Evolutionary conservation across 1,284 basidiomycete genomes (phyloP), one percentile per base, ranked within the genome.

Genomic region (Microbotryum intermedium): DNA sequence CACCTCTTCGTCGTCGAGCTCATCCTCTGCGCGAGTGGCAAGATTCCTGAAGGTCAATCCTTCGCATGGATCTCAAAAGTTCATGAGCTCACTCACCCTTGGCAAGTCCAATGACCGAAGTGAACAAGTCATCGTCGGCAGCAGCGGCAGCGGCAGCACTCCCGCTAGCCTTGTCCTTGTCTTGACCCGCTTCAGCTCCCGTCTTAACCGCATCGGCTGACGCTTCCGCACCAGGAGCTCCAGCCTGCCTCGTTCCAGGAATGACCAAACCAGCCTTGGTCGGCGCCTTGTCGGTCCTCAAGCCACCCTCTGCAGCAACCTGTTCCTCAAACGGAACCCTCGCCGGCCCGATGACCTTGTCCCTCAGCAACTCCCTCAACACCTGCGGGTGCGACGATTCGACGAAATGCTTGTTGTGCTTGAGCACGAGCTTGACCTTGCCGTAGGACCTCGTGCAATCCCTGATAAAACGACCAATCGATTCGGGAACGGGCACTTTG

Each of bases 371-470:
- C 44, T 83, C 79, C 70, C 94, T 87, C 25, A 97, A 79, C 23
- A 90, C 92, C 61, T 94, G 90, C 2, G 92, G 90, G 71, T 94
- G 88, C 61, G 83, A 87, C 21, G 90, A 93, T 75, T 97, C 93
- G 68, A 97, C 88, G 68, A 83, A 94, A 75, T 97, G 95, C 70
- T 87, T 89, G 79, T 97, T 97, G 74, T 95, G 87, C 74, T 97
- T 97, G 67, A 97, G 78, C 5, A 97, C 93, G 50, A 97, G 84
- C 73, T 95, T 93, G 74, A 97, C 89, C 78, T 97, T 97, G 59
- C 93, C 93, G 72, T 95, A 97, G 55, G 90, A 93, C 60, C 89
- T 76, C 0, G 93, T 97, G 67, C 91, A 86, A 63, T 90, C 86
- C 64, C 87, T 84, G 66, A 97, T 97, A 71, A 91, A 89, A 20